Evolutionary conservation across 164 flowering plant species (phyloP), one percentile per base, ranked within the genome.

Genomic region (Cinnamomum chago): DNA sequence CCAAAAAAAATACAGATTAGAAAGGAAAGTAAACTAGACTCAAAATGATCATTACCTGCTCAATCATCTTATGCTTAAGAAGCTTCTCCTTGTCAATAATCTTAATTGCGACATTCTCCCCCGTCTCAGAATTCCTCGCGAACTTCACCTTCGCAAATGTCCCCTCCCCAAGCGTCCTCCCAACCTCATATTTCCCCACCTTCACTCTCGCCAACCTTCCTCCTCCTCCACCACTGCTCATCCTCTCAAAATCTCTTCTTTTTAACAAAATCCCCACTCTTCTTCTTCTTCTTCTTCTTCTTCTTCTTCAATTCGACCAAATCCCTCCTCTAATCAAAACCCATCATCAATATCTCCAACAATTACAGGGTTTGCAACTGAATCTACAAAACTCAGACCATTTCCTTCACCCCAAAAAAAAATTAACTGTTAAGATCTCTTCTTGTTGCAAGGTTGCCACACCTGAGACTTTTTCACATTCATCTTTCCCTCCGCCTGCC

Each of bases 61-160:
- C 84, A 70, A 92, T 89, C 94, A 92, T 92, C 83, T 90, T 92
- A 73, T 92, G 90, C 81, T 85, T 88, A 70, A 92, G 85, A 71
- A 92, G 79, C 73, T 89, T 92, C 65, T 92, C 93, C 70, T 92
- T 92, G 64, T 92, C 94, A 20, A 92, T 88, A 70, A 92, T 87
- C 83, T 92, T 92, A 33, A 92, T 92, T 3, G 97, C 97, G 5
- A 89, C 91, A 65, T 83, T 84, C 62, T 92, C 92, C 2, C 85
- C 85, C 0, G 90, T 90, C 74, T 84, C 89, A 0, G 79, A 30
- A 69, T 92, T 86, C 74, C 86, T 77, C 11, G 97, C 97, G 28
- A 90, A 92, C 81, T 92, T 92, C 73, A 92, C 97, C 86, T 90
- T 92, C 5, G 94, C 97, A 74, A 92, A 90, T 0, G 90, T 86